These are phyloP conservation scores for Plenodomus biglobosus DNA, from an alignment of 2,329 filamentous ascomycete species.

Conservation along the genomic window DNA sequence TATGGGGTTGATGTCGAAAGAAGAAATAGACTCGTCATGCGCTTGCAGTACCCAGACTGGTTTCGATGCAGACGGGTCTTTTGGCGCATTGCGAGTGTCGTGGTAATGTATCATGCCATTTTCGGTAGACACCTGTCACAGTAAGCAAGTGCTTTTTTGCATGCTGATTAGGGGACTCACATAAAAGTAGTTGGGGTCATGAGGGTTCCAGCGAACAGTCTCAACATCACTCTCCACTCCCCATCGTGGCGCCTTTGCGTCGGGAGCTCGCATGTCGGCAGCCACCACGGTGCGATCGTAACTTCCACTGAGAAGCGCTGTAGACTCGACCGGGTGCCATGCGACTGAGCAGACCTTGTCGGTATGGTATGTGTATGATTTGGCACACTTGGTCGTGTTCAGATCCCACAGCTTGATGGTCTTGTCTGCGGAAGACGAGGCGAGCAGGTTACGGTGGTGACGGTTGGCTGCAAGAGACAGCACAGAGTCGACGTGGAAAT, in stretches of 20 bases:
- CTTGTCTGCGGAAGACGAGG: constrained; percentile 92
- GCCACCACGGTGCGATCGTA: constrained; percentile 94
- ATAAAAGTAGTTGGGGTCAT: constrained; percentile 91
- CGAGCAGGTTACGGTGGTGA: constrained; percentile 89
- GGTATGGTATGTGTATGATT: constrained; percentile 93
- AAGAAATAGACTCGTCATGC: constrained; percentile 87
- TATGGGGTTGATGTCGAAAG: constrained; percentile 86
- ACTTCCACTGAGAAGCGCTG: constrained; percentile 85
- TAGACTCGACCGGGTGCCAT: constrained; percentile 87
- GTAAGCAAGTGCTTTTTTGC: constrained; percentile 16
- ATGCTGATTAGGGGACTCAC: constrained; percentile 49
- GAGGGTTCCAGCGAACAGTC: constrained; percentile 87
- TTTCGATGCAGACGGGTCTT: constrained; percentile 73
- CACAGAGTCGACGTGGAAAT: constrained; percentile 92
- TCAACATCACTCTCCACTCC: constrained; percentile 96
- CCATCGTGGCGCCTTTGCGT: constrained; percentile 79
- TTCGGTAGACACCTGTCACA: constrained; percentile 69
- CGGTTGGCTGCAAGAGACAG: constrained; percentile 89
- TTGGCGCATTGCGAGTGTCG: constrained; percentile 76
- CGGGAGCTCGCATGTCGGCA: constrained; percentile 94
- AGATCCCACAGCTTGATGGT: constrained; percentile 98
- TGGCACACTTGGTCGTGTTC: constrained; percentile 86
- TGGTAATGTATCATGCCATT: constrained; percentile 89
- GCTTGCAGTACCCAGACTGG: constrained; percentile 94
- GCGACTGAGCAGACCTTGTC: constrained; percentile 97